Conservation (phyloP, 2,329 filamentous ascomycete species). For the Aureobasidium sp. region DNA sequence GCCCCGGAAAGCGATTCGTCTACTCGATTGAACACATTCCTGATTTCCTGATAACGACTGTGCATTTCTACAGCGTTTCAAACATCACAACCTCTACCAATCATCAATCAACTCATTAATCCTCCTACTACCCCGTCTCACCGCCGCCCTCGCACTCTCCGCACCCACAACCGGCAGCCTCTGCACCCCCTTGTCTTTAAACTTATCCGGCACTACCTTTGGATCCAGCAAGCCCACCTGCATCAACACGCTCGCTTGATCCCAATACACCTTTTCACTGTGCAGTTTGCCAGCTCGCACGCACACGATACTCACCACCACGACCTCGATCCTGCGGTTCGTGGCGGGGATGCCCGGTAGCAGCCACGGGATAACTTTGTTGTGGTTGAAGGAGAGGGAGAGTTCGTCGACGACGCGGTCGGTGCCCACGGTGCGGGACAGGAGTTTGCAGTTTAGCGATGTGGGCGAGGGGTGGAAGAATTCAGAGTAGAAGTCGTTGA, state of each 20-base stretch:
- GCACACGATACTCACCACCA: slow-evolving; percentile 48
- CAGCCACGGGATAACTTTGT: slow-evolving; percentile 48
- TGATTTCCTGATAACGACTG: too few species aligned
- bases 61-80: too few species aligned
- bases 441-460: slow-evolving; percentile 43
- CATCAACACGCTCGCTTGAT: slow-evolving; percentile 51
- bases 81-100: slow-evolving; percentile 1
- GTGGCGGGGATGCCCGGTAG: slow-evolving; percentile 50
- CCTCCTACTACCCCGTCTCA: slow-evolving; percentile 33
- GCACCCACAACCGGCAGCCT: slow-evolving; percentile 38
- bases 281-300: slow-evolving; percentile 45
- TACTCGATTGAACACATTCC: too few species aligned
- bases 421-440: slow-evolving; percentile 49
- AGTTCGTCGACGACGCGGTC: slow-evolving; percentile 55
- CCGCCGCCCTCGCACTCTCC: slow-evolving; percentile 39
- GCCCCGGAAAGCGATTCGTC: too few species aligned
- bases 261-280: slow-evolving; percentile 53
- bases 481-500: slow-evolving; percentile 45
- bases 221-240: slow-evolving; percentile 50
- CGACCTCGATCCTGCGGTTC: slow-evolving; percentile 44
- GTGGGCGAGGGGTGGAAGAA: slow-evolving; percentile 47
- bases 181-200: slow-evolving; percentile 37
- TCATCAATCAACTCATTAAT: slow-evolving; percentile 40
- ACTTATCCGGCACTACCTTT: slow-evolving; percentile 41
- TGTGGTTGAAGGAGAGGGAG: slow-evolving; percentile 48